phyloP scores from a whole-genome alignment of 768 basidiomycete genomes.

The Neoboletus brunneissimus region DNA sequence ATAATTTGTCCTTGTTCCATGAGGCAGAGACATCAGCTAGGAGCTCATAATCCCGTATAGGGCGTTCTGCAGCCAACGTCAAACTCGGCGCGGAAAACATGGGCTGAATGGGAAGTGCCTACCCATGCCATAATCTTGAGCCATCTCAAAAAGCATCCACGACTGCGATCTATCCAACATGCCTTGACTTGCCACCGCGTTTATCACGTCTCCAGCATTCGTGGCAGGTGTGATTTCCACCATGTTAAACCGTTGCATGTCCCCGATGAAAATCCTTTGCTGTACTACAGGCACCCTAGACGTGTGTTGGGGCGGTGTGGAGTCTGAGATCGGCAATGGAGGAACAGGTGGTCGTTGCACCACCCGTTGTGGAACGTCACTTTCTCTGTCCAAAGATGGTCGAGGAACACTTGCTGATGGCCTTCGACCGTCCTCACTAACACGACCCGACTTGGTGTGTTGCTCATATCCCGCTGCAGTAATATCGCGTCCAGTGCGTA shows the following conservation, averaged over 20 bases:
- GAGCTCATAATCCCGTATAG: conserved; percentile 84
- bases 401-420: conserved; percentile 21
- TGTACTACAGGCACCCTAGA: conserved; percentile 42
- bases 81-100: conserved; percentile 7
- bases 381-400: conserved; percentile 22
- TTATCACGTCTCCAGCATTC: conserved; percentile 70
- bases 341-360: conserved; percentile 38
- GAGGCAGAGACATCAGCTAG: conserved; percentile 74
- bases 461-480: conserved; percentile 18
- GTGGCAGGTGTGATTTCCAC: conserved; percentile 69
- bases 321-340: conserved; percentile 35
- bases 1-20: conserved; percentile 82
- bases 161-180: conserved; percentile 61
- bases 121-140: conserved; percentile 94
- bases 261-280: conserved; percentile 75
- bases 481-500: conserved; percentile 18
- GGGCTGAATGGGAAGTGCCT: conserved; percentile 21
- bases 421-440: conserved; percentile 28
- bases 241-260: conserved; percentile 71
- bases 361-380: conserved; percentile 23
- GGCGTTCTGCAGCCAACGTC: conserved; percentile 62
- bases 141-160: conserved; percentile 91
- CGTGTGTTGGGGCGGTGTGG: conserved; percentile 31
- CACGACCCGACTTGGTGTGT: conserved; percentile 15
- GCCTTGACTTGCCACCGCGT: conserved; percentile 62